Evolutionary conservation across 768 basidiomycete genomes (phyloP), one percentile per base, ranked within the genome.

Genomic region (Heimioporus sp.): DNA sequence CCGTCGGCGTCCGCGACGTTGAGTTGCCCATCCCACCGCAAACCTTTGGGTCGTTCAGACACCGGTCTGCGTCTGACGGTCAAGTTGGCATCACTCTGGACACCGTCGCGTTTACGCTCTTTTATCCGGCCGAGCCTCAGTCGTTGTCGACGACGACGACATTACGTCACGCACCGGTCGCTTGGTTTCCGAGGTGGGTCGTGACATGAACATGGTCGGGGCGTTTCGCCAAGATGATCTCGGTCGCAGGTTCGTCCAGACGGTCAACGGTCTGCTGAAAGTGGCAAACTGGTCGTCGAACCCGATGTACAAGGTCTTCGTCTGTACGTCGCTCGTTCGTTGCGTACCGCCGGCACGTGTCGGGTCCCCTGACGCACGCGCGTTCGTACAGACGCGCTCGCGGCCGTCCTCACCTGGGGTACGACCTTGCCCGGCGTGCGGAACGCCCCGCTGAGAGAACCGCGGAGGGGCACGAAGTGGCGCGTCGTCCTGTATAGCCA

Each of bases 401-500:
- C 63, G 1, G 68, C 61, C 12, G 54, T 66, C 5, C 58, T 66
- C 17, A 62, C 65, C 24, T 64, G 59, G 53, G 68, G 69, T 10
- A 71, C 61, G 7, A 69, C 69, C 16, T 67, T 71, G 49, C 68
- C 70, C 3, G 63, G 62, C 10, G 16, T 60, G n/a, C 54, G 58
- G 34, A 57, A 71, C 28, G 67, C 67, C 0, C 57, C 60, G 8
- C 49, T 69, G 46, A 56, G 50, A 5, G 39, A 10, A 12, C 64
- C 64, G 0, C 58, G 64, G 0, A 19, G 28, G 10, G 46, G 44
- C 13, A 16, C 19, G 24, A 63, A 65, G 47, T 73, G 69, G 68
- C 73, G 74, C 0, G 62, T 79, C 9, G 61, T 79, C 54, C 58
- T 79, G 53, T 80, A 77, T 64, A 74, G 73, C 17, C 77, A 80